These are phyloP conservation scores for Trametopsis cervina DNA, from an alignment of 768 basidiomycete genomes.

Conservation along the genomic window DNA sequence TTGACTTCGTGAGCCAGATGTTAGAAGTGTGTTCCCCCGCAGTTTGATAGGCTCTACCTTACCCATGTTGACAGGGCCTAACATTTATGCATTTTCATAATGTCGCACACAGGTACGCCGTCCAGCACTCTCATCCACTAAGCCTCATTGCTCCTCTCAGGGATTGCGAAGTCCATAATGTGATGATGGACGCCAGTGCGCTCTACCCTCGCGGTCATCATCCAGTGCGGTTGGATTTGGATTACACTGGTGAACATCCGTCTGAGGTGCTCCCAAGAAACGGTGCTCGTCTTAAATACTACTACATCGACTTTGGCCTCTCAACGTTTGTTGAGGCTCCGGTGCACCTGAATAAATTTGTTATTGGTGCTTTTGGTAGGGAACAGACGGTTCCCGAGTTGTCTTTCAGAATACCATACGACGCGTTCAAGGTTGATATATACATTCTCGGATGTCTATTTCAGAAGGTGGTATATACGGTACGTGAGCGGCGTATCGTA, in stretches of 20 bases:
- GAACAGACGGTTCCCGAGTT: conserved; percentile 21
- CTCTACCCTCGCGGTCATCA: conserved; percentile 8
- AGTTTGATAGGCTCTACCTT: neutral
- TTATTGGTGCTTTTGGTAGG: no score
- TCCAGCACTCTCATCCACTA: no score
- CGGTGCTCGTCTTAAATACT: conserved; percentile 9
- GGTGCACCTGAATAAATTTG: no score
- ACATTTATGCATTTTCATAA: conserved; percentile 15
- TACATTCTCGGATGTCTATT: conserved; percentile 23
- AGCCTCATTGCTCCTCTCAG: neutral
- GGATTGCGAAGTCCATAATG: conserved; percentile 4
- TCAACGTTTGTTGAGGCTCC: no score
- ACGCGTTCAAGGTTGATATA: conserved; percentile 26
- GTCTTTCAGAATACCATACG: conserved; percentile 14
- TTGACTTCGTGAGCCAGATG: conserved; percentile 20
- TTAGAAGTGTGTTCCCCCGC: conserved; percentile 9
- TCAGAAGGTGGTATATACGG: no score
- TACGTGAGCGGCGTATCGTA: no score
- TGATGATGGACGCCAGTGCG: conserved; percentile 11
- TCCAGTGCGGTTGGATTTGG: conserved; percentile 6
- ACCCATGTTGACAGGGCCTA: conserved; percentile 12
- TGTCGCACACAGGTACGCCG: conserved; percentile 18
- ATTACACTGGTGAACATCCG: no score
- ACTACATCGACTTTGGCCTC: conserved; percentile 12
- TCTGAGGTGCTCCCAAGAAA: no score